Evolutionary conservation across 352 stramenopile species (phyloP), one percentile per base, ranked within the genome.

Genomic region (Globisporangium apiculatum): DNA sequence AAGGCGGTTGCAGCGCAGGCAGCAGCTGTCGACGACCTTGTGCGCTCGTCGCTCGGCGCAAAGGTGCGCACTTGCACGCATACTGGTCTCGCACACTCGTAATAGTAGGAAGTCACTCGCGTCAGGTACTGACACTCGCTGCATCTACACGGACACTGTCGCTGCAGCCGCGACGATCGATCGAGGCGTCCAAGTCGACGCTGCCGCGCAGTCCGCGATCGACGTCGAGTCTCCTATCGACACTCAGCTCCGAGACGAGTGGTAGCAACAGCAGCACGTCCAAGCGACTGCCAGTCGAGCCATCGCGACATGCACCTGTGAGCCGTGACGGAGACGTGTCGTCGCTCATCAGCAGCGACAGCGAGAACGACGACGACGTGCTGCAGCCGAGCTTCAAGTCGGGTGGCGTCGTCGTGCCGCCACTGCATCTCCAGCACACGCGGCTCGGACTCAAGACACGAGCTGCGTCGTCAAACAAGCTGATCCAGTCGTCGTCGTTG

Each of bases 331-430:
- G 79, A 1, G 77, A 89, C 57, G 80, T 89, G 9, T 91, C 82
- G 31, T 73, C 72, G 12, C 73, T 91, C 48, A 89, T 91, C 60
- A 89, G 75, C 61, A 92, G 82, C 45, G 82, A 92, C 61, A 89
- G 75, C 51, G 80, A 90, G 36, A 86, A 63, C 54, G 79, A 90
- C 46, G 77, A 90, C 24, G 76, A 87, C 24, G 70, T 88, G 15
- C 61, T 90, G 0, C 60, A 72, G 7, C 82, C 79, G 24, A 79
- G 68, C 4, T 91, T 91, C 65, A 80, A 77, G 55, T 68, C 71
- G 24, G 53, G 56, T 5, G 57, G 9, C 35, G 18, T 57, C 0
- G 31, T 41, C 18, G 12, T 53, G 8, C 37, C 63, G 37, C 48
- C 40, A 51, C 48, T 43, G 31, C 71, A 37, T 54, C 60, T 50